These are phyloP conservation scores for Monosporozyma yasuniensis DNA, from an alignment of 805 yeast species.

Conservation along the genomic window DNA sequence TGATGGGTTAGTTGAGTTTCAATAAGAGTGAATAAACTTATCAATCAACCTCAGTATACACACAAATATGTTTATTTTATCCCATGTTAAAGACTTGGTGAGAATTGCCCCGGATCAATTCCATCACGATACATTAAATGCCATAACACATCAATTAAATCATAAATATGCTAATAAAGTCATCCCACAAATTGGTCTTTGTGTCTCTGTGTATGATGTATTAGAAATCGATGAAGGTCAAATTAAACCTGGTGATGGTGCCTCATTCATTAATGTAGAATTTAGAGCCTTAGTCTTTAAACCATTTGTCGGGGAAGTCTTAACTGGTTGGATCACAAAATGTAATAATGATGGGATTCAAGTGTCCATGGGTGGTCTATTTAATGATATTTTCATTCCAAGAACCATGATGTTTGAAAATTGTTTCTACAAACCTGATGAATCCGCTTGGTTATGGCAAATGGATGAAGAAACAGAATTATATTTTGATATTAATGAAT, in stretches of 20 bases:
- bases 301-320: slow-evolving; percentile 88
- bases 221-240: slow-evolving; percentile 78
- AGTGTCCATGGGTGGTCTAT: slow-evolving; percentile 59
- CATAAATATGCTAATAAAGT: slow-evolving; percentile 80
- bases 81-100: slow-evolving; percentile 73
- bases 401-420: slow-evolving; percentile 71
- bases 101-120: slow-evolving; percentile 84
- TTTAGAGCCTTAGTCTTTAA: slow-evolving; percentile 78
- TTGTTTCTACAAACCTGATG: slow-evolving; percentile 56
- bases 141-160: slow-evolving; percentile 73
- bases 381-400: slow-evolving; percentile 88
- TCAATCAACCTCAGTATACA: not conserved
- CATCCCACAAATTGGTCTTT: slow-evolving; percentile 75
- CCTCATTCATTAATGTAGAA: slow-evolving; percentile 62
- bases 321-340: slow-evolving; percentile 88
- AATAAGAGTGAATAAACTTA: no score
- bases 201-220: slow-evolving; percentile 77
- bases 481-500: slow-evolving; percentile 83
- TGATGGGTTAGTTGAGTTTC: no score
- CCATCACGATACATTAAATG: slow-evolving; percentile 58
- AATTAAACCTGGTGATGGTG: slow-evolving; percentile 91
- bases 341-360: slow-evolving; percentile 83
- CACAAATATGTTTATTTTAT: slow-evolving; percentile 65
- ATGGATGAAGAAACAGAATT: slow-evolving; percentile 61
- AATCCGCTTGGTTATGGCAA: slow-evolving; percentile 95